phyloP scores from a whole-genome alignment of 495 filamentous ascomycete species.

The Bombardia bombarda region DNA sequence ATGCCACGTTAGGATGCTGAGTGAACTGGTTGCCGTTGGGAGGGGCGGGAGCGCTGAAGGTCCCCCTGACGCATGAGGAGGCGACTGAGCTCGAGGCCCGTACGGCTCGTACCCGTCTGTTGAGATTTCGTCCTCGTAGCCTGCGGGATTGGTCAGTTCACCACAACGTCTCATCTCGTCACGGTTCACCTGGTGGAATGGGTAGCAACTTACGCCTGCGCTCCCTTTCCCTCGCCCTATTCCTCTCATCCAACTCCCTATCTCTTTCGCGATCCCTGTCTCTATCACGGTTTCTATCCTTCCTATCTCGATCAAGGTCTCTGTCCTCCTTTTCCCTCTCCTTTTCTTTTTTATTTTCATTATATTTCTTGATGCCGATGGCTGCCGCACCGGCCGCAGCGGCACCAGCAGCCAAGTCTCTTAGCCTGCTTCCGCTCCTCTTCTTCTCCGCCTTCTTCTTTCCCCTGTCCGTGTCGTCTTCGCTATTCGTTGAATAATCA shows the following conservation, averaged over 20 bases:
- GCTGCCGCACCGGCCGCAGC: conserved; percentile 66
- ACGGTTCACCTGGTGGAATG: no score
- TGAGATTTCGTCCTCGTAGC: conserved; percentile 33
- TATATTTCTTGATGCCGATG: conserved; percentile 67
- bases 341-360: conserved; percentile 43
- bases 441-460: conserved; percentile 42
- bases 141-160: conserved; percentile 21
- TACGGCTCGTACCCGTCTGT: conserved; percentile 28
- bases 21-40: conserved; percentile 25
- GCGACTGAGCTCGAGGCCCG: conserved; percentile 33
- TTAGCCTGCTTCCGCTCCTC: conserved; percentile 53
- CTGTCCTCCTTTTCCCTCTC: conserved; percentile 22
- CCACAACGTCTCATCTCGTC: no score
- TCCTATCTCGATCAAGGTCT: conserved; percentile 19
- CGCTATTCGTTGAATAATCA: conserved; percentile 22
- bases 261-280: conserved; percentile 11
- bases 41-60: conserved; percentile 17
- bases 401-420: conserved; percentile 60
- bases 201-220: conserved; percentile 30
- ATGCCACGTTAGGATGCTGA: conserved; percentile 30
- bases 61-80: conserved; percentile 47
- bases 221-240: conserved; percentile 28
- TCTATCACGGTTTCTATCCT: conserved; percentile 12
- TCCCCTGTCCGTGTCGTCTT: conserved; percentile 25
- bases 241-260: conserved; percentile 12